These are phyloP conservation scores for Oryza australiensis DNA, from an alignment of 176 grass and related monocot species.

Conservation along the genomic window DNA sequence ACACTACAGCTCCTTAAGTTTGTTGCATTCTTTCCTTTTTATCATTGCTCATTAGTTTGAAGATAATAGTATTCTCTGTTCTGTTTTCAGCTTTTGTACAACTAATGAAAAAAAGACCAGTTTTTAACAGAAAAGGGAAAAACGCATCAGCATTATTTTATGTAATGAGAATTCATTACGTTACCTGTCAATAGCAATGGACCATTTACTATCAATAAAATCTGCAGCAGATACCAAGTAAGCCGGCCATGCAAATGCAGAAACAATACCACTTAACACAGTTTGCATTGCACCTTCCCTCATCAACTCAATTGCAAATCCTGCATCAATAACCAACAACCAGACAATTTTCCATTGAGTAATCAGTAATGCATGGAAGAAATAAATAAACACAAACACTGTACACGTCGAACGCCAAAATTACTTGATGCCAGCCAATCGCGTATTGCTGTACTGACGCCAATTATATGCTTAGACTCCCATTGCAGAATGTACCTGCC, in stretches of 20 bases:
- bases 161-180: not conserved
- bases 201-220: slow-evolving; percentile 96
- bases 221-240: slow-evolving; percentile 77
- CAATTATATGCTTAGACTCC: slow-evolving; percentile 88
- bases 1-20: not conserved
- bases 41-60: not conserved
- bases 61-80: slow-evolving; percentile 1
- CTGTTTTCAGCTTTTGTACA: not conserved
- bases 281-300: slow-evolving; percentile 93
- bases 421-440: slow-evolving; percentile 96
- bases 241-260: slow-evolving; percentile 87
- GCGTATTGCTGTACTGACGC: slow-evolving; percentile 79
- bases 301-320: slow-evolving; percentile 76
- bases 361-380: not conserved
- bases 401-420: slow-evolving; percentile 18
- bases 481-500: slow-evolving; percentile 82
- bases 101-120: not conserved
- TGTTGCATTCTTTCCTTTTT: not conserved
- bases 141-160: not conserved
- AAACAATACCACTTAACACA: slow-evolving; percentile 68
- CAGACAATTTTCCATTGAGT: not conserved
- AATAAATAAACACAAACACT: not conserved
- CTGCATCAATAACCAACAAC: slow-evolving; percentile 41
- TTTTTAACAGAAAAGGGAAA: not conserved
- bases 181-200: slow-evolving; percentile 92